These are phyloP conservation scores for Fusarium mangiferae DNA, from an alignment of 2,329 filamentous ascomycete genomes.

Conservation along the genomic window DNA sequence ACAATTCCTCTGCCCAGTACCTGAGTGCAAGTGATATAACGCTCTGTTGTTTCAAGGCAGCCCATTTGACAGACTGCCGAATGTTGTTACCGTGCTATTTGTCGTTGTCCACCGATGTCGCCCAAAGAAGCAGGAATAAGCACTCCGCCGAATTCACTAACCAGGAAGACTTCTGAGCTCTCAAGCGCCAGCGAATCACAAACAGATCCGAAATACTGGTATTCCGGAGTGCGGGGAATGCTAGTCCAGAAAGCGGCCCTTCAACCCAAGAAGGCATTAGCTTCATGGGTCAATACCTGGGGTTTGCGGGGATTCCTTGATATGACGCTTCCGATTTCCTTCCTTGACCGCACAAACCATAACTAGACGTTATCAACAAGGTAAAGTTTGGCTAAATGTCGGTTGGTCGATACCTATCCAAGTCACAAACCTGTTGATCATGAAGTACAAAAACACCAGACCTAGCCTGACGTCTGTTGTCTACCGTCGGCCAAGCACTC, in stretches of 20 bases:
- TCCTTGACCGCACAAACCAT: not conserved
- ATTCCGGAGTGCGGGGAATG: not conserved
- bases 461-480: not conserved
- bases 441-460: not conserved
- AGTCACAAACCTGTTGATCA: not conserved
- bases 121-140: not conserved
- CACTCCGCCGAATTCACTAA: not conserved
- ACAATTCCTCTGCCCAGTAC: not conserved
- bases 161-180: not conserved
- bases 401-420: not conserved
- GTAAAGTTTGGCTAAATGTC: not conserved
- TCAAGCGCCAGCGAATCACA: not conserved
- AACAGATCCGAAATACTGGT: not conserved
- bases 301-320: not conserved
- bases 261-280: not conserved
- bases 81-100: not conserved
- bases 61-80: not conserved
- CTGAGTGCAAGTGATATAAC: not conserved
- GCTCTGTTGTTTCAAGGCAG: not conserved
- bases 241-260: not conserved
- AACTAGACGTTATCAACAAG: not conserved
- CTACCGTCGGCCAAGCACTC: no score
- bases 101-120: not conserved
- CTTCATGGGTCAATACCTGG: not conserved
- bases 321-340: not conserved